phyloP scores from a whole-genome alignment of 257 asterid genomes.

The Pogostemon cablin region DNA sequence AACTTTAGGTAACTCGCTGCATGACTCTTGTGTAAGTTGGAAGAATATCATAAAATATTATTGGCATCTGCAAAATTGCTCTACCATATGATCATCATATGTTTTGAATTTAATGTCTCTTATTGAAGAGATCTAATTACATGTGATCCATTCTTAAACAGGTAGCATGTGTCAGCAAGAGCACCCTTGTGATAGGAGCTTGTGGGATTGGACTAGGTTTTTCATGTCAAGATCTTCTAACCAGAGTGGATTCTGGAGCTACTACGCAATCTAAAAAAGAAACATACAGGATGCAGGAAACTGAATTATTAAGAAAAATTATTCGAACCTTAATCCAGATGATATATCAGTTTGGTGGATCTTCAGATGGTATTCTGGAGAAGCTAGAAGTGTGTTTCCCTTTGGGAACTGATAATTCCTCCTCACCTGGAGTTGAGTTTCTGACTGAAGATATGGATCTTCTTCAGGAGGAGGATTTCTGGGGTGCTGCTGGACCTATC shows the following conservation, averaged over 20 bases:
- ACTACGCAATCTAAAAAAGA: slow-evolving; percentile 47
- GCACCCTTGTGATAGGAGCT: slow-evolving; percentile 94
- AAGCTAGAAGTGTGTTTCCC: slow-evolving; percentile 58
- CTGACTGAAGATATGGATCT: slow-evolving; percentile 42
- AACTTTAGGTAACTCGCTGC: slow-evolving; percentile 9
- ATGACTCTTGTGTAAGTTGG: slow-evolving; percentile 19
- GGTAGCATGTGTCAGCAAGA: slow-evolving; percentile 81
- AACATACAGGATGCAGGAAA: slow-evolving; percentile 52
- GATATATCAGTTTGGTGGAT: slow-evolving; percentile 62
- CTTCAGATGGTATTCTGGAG: slow-evolving; percentile 57
- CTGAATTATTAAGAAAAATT: slow-evolving; percentile 62
- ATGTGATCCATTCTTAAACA: slow-evolving; percentile 39
- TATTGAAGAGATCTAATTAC: neutral
- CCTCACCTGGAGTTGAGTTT: slow-evolving; percentile 40
- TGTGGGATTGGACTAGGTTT: slow-evolving; percentile 95
- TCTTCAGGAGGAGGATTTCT: slow-evolving; percentile 73
- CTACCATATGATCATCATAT: slow-evolving; percentile 7
- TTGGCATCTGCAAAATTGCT: slow-evolving; percentile 20
- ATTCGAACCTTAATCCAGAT: slow-evolving; percentile 61
- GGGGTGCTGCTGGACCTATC: slow-evolving; percentile 85
- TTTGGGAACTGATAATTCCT: slow-evolving; percentile 41
- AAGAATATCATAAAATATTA: neutral
- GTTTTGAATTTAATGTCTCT: slow-evolving; percentile 8
- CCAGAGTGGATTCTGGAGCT: slow-evolving; percentile 57
- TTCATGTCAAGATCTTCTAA: slow-evolving; percentile 81